Conservation (phyloP, 2,329 filamentous ascomycete genomes). For the Aaosphaeria pasadenensis region DNA sequence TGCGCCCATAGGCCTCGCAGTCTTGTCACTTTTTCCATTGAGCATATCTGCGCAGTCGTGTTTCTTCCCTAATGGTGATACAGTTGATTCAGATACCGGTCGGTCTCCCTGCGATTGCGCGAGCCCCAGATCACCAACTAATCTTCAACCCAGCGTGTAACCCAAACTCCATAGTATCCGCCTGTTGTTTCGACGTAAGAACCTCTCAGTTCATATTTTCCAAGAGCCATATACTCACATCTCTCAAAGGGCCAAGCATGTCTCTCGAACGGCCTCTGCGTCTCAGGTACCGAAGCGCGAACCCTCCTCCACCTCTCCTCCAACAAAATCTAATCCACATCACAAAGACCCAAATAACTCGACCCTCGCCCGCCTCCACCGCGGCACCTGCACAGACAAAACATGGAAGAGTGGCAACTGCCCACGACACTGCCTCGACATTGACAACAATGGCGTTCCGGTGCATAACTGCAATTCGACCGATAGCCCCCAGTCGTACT, state of each 20-base stretch:
- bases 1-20: constrained; percentile 3
- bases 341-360: constrained; percentile 15
- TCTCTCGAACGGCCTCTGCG: constrained; percentile 28
- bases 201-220: background rate
- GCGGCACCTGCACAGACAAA: constrained; percentile 26
- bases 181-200: constrained; percentile 21
- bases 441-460: constrained; percentile 18
- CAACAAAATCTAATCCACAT: background rate
- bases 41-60: constrained; percentile 3
- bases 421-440: constrained; percentile 20
- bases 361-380: constrained; percentile 15
- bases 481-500: constrained; percentile 17
- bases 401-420: constrained; percentile 22
- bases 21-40: constrained; percentile 4
- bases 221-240: background rate
- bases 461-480: constrained; percentile 26
- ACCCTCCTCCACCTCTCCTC: background rate
- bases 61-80: constrained; percentile 9
- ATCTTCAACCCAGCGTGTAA: constrained; percentile 7
- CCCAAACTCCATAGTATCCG: constrained; percentile 15
- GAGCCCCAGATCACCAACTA: too few species aligned
- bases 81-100: constrained; percentile 7
- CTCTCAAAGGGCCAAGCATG: constrained; percentile 19
- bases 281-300: constrained; percentile 9
- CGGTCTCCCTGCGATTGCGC: background rate